Evolutionary conservation across 2,329 filamentous ascomycete genomes (phyloP), one percentile per base, ranked within the genome.

Genomic region (Apiospora hydei): DNA sequence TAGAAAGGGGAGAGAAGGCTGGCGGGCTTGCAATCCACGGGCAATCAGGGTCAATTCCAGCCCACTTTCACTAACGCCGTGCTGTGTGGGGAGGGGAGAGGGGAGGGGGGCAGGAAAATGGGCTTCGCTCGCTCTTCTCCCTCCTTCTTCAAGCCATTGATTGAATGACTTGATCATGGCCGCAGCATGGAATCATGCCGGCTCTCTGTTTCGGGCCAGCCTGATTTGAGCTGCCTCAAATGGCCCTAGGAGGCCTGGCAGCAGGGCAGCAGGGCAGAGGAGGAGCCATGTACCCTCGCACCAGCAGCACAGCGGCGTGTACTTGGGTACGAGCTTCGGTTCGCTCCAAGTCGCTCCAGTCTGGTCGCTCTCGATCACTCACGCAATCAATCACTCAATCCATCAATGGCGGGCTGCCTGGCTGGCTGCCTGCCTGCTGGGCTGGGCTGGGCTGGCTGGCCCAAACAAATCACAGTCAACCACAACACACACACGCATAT

Each of bases 21-120:
- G 26, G 51, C 51, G 6, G 26, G 51, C 26, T 41, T 64, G 57
- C 57, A 64, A 38, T 38, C 34, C 5, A 38, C 7, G 34, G 34
- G 34, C 57, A 64, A 61, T 61, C 30, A 34, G 46, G 46, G 46
- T 49, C 46, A 49, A 30, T 64, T 64, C 57, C 57, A 64, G 57
- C 57, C 57, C 57, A 64, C 57, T 64, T 64, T 64, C 30, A 64
- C 57, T 64, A 64, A 64, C n/a, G 57, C 21, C n/a, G 34, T 41
- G 57, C 34, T 41, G 57, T 64, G 57, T 64, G 57, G 57, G 57
- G 49, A 74, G 75, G 74, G 73, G 61, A 34, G 67, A 30, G 34
- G 51, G 67, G 38, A 6, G 67, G 49, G 67, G 26, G 18, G 43
- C 51, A 14, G 7, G 26, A 21, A 21, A 46, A 34, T 26, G 47